phyloP scores from a whole-genome alignment of 805 yeast genomes.

The Metschnikowia lunata region DNA sequence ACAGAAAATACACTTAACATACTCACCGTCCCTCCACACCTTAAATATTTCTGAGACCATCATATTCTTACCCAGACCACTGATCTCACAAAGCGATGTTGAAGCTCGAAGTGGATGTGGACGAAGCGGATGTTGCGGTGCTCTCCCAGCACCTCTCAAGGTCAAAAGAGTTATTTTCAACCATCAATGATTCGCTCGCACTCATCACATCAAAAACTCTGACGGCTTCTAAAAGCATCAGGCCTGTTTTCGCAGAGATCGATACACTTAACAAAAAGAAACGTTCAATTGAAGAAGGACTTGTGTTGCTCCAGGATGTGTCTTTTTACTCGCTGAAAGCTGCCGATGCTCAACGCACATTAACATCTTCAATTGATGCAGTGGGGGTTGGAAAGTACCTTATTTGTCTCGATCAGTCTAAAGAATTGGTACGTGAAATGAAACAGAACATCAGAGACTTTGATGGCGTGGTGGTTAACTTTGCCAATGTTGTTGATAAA shows the following conservation, averaged over 20 bases:
- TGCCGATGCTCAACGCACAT: conserved; percentile 35
- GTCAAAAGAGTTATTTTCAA: conserved; percentile 50
- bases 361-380: conserved; percentile 32
- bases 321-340: conserved; percentile 47
- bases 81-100: background rate
- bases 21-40: too few relatives aligned
- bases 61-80: too few relatives aligned
- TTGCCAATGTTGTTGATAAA: conserved; percentile 50
- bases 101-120: conserved; percentile 46
- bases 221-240: conserved; percentile 57
- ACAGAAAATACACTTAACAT: too few relatives aligned
- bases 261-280: conserved; percentile 52
- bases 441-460: conserved; percentile 46
- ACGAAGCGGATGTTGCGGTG: conserved; percentile 81
- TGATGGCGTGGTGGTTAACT: conserved; percentile 61
- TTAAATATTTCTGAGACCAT: too few relatives aligned
- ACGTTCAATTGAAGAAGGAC: conserved; percentile 52
- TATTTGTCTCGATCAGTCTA: conserved; percentile 34
- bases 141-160: conserved; percentile 67
- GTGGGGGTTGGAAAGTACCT: conserved; percentile 37
- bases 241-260: conserved; percentile 67
- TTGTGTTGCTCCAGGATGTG: conserved; percentile 48
- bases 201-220: conserved; percentile 50
- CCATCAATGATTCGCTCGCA: conserved; percentile 52
- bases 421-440: conserved; percentile 44